phyloP scores from a whole-genome alignment of 768 basidiomycete genomes.

The Mycena epipterygia region DNA sequence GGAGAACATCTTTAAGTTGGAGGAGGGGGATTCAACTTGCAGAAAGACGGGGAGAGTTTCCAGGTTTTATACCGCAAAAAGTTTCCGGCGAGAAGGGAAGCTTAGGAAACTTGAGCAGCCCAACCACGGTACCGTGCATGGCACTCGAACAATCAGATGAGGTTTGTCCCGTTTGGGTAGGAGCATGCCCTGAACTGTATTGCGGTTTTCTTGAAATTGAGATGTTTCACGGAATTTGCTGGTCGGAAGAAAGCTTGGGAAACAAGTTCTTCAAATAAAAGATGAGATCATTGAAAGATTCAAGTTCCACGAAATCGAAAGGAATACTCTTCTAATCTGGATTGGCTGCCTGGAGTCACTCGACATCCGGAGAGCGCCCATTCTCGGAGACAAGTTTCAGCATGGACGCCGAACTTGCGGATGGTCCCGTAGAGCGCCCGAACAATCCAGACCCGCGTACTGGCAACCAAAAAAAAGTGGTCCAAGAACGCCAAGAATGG shows the following conservation, averaged over 20 bases:
- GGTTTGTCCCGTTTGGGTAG: not conserved
- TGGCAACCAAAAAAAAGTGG: constrained; percentile 9
- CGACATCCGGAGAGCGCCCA: not conserved
- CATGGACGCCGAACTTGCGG: not conserved
- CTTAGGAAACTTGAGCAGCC: not conserved
- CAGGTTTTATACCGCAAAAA: constrained; percentile 16
- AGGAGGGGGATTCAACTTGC: constrained; percentile 16
- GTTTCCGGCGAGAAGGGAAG: constrained; percentile 8
- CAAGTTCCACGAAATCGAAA: constrained; percentile 3
- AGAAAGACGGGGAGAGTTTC: constrained; percentile 1
- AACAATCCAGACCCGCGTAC: constrained; percentile 1
- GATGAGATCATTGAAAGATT: not conserved
- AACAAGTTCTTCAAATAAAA: constrained; percentile 3
- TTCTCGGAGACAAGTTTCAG: constrained; percentile 3
- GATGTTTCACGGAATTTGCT: constrained; percentile 1
- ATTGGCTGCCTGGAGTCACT: not conserved
- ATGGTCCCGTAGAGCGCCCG: not conserved
- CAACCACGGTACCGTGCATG: not conserved
- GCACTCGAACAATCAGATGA: not conserved
- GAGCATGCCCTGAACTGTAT: not conserved
- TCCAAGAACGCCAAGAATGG: constrained; percentile 5
- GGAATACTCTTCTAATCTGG: not conserved
- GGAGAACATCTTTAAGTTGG: constrained; percentile 16
- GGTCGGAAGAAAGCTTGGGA: constrained; percentile 1
- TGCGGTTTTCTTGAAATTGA: constrained; percentile 12